Evolutionary conservation across 257 asterid genomes (phyloP).

Genomic region (Solanum commersonii): DNA sequence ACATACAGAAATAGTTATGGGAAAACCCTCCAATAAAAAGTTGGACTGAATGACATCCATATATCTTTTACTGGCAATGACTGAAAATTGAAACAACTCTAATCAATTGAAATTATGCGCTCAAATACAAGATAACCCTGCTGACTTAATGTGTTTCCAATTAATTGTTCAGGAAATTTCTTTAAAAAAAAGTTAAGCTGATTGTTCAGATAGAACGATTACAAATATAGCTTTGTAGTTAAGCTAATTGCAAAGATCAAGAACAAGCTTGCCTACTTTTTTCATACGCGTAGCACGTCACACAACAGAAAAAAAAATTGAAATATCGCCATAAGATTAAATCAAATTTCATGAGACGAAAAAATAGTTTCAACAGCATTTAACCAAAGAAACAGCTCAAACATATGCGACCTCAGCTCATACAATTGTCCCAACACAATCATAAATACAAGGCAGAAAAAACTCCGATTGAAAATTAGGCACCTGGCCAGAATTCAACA

Average conservation of each 20-base stretch:
- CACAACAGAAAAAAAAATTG: neutral
- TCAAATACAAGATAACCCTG: neutral
- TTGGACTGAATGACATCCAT: neutral
- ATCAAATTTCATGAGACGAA: neutral
- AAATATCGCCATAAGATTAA: neutral
- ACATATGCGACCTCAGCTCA: neutral
- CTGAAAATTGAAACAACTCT: neutral
- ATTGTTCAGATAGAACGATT: neutral
- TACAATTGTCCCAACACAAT: neutral
- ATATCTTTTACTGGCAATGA: neutral
- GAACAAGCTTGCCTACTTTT: neutral
- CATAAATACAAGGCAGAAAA: neutral
- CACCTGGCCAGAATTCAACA: neutral
- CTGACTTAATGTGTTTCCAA: neutral
- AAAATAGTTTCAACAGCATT: neutral
- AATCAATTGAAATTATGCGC: neutral
- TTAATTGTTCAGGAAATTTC: neutral
- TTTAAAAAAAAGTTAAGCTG: neutral
- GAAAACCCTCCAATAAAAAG: neutral
- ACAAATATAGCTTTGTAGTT: neutral
- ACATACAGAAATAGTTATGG: neutral
- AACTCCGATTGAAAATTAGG: neutral
- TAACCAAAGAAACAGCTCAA: neutral
- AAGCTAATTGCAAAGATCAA: neutral
- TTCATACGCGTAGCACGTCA: neutral